Evolutionary conservation across 768 basidiomycete species (phyloP), one percentile per base, ranked within the genome.

Genomic region (Xerocomellus amylosporus): DNA sequence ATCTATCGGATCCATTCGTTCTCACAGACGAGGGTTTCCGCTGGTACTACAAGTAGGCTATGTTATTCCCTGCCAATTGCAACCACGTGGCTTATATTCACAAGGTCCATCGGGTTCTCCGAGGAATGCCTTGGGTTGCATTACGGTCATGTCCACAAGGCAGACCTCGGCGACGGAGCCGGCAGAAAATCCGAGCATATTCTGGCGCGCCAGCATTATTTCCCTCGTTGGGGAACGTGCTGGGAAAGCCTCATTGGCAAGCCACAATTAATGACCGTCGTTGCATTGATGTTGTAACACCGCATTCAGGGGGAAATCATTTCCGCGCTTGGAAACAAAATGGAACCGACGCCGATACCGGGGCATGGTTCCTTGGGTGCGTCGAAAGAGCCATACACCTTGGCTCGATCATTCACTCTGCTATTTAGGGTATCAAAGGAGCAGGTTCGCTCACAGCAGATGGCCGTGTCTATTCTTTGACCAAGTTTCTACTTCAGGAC

Each of bases 281-380:
- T 46, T 15, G 8, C 36, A 26, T n/a, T 28, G n/a, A 20, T 8
- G 30, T 57, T 33, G 26, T 53, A 43, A 57, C 44, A 43, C 48
- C 41, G 30, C 20, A 28, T 47, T 24, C 64, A 79, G 90, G 90
- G n/a, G 92, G 91, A 2, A 86, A 93, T 53, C 93, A 94, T 65
- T 94, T 90, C 64, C 80, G 91, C 46, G 90, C 90, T 8, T 94
- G 91, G 91, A 85, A 83, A 64, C 91, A 94, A 76, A 90, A 92
- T 60, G 91, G 90, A 4, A 84, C 87, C 0, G 64, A 74, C 17
- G 88, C 81, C 0, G 74, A 85, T 61, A 87, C 81, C 45, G 83
- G 86, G 1, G 91, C 91, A 8, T 93, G 91, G 91, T 93, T 93
- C 64, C 74, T 94, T 10, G 90, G 82, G 88, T 87, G 65, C 39